These are phyloP conservation scores for Aspergillus biplanus DNA, from an alignment of 495 filamentous ascomycete species.

Conservation along the genomic window DNA sequence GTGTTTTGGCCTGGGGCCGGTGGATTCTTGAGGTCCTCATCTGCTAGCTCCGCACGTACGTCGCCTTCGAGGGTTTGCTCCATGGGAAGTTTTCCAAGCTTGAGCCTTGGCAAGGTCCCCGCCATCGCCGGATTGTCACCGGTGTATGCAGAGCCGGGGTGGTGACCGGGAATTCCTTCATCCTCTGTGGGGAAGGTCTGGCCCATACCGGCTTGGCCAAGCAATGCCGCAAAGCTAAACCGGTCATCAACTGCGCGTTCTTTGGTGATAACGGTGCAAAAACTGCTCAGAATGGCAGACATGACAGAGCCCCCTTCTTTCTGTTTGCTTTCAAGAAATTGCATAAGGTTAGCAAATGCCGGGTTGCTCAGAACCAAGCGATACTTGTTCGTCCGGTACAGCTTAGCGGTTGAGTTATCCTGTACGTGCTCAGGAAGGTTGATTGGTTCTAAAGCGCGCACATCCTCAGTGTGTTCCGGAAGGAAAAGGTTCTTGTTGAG, in stretches of 20 bases:
- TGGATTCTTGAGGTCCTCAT: conserved; percentile 74
- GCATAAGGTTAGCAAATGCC: conserved; percentile 76
- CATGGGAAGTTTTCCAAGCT: conserved; percentile 78
- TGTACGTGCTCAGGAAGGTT: conserved; percentile 75
- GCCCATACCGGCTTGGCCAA: conserved; percentile 63
- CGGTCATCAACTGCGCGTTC: conserved; percentile 76
- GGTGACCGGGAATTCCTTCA: conserved; percentile 91
- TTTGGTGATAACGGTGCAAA: conserved; percentile 71
- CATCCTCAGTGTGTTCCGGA: conserved; percentile 73
- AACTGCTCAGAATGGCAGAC: conserved; percentile 71
- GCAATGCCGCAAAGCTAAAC: conserved; percentile 79
- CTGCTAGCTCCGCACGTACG: conserved; percentile 78
- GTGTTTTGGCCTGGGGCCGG: conserved; percentile 65
- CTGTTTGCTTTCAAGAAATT: conserved; percentile 83
- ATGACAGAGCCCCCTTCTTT: conserved; percentile 78
- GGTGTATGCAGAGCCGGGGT: conserved; percentile 80
- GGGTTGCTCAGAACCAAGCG: conserved; percentile 81
- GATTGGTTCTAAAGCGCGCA: conserved; percentile 68
- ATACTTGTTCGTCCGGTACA: conserved; percentile 85
- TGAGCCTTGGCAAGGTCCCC: conserved; percentile 59
- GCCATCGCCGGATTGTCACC: conserved; percentile 63
- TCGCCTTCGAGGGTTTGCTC: conserved; percentile 78
- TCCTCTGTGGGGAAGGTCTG: conserved; percentile 76
- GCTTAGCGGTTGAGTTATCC: conserved; percentile 68
- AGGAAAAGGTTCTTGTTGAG: conserved; percentile 70